phyloP scores from a whole-genome alignment of 1,284 basidiomycete species.

The Cystobasidiaceae sp. region DNA sequence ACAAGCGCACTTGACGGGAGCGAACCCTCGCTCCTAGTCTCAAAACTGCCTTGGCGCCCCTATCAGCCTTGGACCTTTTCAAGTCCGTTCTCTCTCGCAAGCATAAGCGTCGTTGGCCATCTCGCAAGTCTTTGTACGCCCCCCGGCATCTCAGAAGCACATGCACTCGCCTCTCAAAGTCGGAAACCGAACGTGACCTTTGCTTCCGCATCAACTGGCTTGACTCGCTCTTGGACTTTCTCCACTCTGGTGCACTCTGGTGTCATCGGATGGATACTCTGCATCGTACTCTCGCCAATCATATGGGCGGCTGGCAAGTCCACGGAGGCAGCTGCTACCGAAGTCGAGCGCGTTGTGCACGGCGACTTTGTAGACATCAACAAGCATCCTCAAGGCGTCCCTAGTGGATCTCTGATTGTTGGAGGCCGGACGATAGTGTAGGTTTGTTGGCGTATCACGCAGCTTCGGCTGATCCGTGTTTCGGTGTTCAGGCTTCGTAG shows the following conservation, averaged over 20 bases:
- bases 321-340: conserved; percentile 6
- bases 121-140: too few relatives aligned
- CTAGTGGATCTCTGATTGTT: conserved; percentile 2
- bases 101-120: conserved; percentile 4
- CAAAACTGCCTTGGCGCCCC: background rate
- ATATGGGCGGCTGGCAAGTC: conserved; percentile 20
- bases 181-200: conserved; percentile 6
- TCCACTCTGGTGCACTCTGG: too few relatives aligned
- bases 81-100: background rate
- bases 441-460: background rate
- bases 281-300: conserved; percentile 1
- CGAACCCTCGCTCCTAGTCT: background rate
- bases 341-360: conserved; percentile 19
- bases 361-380: conserved; percentile 6
- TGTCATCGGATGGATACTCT: conserved; percentile 4
- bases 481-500: conserved; percentile 10
- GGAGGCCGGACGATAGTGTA: conserved; percentile 3
- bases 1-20: background rate
- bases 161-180: too few relatives aligned
- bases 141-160: background rate
- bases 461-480: background rate
- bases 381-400: conserved; percentile 5
- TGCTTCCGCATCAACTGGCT: conserved; percentile 7
- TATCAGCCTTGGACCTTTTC: conserved; percentile 20
- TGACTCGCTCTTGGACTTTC: conserved; percentile 9